phyloP scores from a whole-genome alignment of 2,329 filamentous ascomycete genomes.

The Thielaviopsis punctulata region DNA sequence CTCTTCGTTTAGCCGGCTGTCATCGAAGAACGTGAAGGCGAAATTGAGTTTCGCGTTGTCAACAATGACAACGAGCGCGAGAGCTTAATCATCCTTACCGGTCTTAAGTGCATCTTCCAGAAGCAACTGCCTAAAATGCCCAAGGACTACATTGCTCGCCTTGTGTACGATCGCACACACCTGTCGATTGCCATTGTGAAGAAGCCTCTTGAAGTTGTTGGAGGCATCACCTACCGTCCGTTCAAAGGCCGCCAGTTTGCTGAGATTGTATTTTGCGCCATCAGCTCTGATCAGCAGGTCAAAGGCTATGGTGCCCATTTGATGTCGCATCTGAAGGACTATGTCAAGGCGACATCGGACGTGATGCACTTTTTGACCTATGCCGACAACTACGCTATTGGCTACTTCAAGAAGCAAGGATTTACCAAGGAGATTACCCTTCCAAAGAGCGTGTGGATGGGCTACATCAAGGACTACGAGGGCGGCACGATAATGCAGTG shows the following conservation, averaged over 20 bases:
- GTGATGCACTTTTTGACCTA: slow-evolving; percentile 99
- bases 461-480: slow-evolving; percentile 99
- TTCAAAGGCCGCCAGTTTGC: slow-evolving; percentile 87
- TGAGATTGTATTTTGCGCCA: slow-evolving; percentile 97
- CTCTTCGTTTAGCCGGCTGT: slow-evolving; percentile 53
- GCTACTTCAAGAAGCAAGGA: slow-evolving; percentile 97
- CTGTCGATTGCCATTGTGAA: slow-evolving; percentile 95
- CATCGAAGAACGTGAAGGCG: slow-evolving; percentile 79
- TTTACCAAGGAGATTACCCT: slow-evolving; percentile 98
- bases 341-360: slow-evolving; percentile 88
- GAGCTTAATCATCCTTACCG: slow-evolving; percentile 84
- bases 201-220: slow-evolving; percentile 86
- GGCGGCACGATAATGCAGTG: slow-evolving; percentile 99
- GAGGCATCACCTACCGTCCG: slow-evolving; percentile 88
- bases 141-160: slow-evolving; percentile 92
- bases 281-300: slow-evolving; percentile 93
- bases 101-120: slow-evolving; percentile 94
- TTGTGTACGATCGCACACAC: slow-evolving; percentile 95
- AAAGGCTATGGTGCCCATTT: slow-evolving; percentile 96
- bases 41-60: slow-evolving; percentile 93
- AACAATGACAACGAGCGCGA: slow-evolving; percentile 87
- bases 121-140: slow-evolving; percentile 99
- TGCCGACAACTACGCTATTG: slow-evolving; percentile 96
- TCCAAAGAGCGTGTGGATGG: slow-evolving; percentile 87
- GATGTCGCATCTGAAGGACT: slow-evolving; percentile 96